Evolutionary conservation across 805 yeast genomes (phyloP).

Genomic region (Maudiozyma barnettii): DNA sequence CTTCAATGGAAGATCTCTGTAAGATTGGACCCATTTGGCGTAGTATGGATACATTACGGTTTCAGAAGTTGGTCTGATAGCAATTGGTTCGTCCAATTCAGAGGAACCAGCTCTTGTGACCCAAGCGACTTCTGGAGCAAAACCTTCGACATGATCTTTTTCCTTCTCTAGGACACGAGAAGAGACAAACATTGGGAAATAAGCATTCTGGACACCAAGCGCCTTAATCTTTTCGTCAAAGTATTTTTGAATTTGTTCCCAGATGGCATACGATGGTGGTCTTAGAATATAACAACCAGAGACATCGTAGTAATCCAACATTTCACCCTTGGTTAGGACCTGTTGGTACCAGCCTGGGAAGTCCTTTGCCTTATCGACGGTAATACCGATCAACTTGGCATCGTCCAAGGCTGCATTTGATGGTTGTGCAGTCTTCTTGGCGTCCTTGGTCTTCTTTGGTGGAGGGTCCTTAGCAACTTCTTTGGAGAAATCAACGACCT

Average conservation of each 20-base stretch:
- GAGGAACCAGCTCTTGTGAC: conserved; percentile 92
- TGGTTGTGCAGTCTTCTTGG: conserved; percentile 21
- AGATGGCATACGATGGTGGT: conserved; percentile 86
- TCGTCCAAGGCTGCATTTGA: conserved; percentile 55
- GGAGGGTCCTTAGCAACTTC: conserved; percentile 9
- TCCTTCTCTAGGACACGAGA: conserved; percentile 88
- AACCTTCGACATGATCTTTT: conserved; percentile 97
- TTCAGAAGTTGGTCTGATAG: conserved; percentile 98
- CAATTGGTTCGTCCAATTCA: conserved; percentile 95
- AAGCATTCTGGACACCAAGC: conserved; percentile 87
- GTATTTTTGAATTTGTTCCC: conserved; percentile 91
- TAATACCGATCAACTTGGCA: conserved; percentile 90
- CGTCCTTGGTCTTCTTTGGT: conserved; percentile 29
- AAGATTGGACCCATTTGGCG: conserved; percentile 97
- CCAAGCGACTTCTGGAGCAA: conserved; percentile 99
- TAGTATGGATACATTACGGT: conserved; percentile 99
- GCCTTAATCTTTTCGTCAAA: conserved; percentile 74
- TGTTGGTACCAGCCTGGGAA: conserved; percentile 98
- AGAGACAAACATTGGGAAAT: conserved; percentile 98
- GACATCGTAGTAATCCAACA: conserved; percentile 97
- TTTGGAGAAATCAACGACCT: conserved; percentile 43
- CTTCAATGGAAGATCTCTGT: conserved; percentile 93
- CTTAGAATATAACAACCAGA: conserved; percentile 97
- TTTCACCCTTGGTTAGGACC: conserved; percentile 91
- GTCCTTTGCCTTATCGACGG: conserved; percentile 84